Base-by-base conservation (phyloP, 257 asterid species). In the Salvia hispanica region DNA sequence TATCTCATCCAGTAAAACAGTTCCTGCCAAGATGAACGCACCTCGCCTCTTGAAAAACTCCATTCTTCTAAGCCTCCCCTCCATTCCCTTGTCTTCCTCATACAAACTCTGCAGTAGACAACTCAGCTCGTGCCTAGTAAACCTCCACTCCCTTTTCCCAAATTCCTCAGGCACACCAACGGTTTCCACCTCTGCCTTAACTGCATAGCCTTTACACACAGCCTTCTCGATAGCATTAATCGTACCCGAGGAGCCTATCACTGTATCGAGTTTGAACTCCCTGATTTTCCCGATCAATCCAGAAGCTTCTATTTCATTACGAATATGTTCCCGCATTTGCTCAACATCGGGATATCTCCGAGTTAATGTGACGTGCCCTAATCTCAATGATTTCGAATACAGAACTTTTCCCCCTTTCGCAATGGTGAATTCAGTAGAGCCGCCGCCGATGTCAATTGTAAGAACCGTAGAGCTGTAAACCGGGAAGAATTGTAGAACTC, bases 401-500 rank as follows among this genome's bases (percentile, higher is more conserved):
- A 86, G 18, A 48, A 86, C 79, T 9, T 79, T 37, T 5, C 95
- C 95, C 69, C 72, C 67, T 42, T 59, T 63, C 47, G 94, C 97
- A 13, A 90, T 72, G 0, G 84, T 71, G 69, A 87, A 84, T 72
- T 90, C 95, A 33, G 97, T 88, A 0, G 96, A 88, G 14, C 97
- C 97, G 34, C 97, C 95, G 36, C 97, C 97, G 10, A 90, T 90
- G 69, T 90, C 97, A 6, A 90, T 71, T 0, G 89, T 80, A 13
- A 90, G 92, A 8, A 86, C 77, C 39, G 85, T 84, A 25, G 79
- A 72, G 42, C 57, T 33, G 67, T 75, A 64, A 64, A 86, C 80
- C 0, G 96, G 89, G 52, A 70, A 77, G 57, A 88, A 90, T 62
- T 90, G 95, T 3, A 90, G 82, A 61, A 86, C 81, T 8, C 97